Conservation (phyloP, 129 eudicot genomes). For the Glebionis coronaria region DNA sequence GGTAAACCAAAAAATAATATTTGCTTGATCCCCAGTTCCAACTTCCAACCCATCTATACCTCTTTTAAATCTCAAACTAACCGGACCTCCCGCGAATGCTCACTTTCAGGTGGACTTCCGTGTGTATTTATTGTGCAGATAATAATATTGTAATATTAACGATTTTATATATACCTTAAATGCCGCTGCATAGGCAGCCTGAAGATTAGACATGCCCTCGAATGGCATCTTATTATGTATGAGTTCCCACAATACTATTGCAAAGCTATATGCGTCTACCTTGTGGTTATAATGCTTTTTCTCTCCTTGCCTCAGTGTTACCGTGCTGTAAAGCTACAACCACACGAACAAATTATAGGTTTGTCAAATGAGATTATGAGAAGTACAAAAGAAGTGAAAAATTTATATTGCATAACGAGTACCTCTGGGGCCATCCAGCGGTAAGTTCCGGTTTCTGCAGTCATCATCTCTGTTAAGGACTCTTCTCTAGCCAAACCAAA, state of each 20-base stretch:
- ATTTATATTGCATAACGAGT: not conserved
- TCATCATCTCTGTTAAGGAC: constrained; percentile 86
- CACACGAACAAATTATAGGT: not conserved
- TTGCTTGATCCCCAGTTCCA: not conserved
- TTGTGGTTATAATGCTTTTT: constrained; percentile 84
- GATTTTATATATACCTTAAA: constrained; percentile 55
- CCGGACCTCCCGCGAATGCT: too few relatives aligned
- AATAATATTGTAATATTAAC: too few relatives aligned
- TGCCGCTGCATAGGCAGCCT: constrained; percentile 91
- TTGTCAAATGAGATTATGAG: not conserved
- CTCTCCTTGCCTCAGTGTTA: constrained; percentile 80
- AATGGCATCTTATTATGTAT: constrained; percentile 77
- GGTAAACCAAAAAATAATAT: too few relatives aligned
- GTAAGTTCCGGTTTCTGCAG: constrained; percentile 84
- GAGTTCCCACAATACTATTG: constrained; percentile 89
- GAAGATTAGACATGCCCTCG: constrained; percentile 69
- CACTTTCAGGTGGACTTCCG: too few relatives aligned
- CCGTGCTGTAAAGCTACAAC: constrained; percentile 81
- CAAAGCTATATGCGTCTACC: constrained; percentile 88
- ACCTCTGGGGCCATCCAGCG: constrained; percentile 98
- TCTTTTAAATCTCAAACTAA: not conserved
- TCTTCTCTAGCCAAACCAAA: constrained; percentile 92
- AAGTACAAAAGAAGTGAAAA: not conserved
- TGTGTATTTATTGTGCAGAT: too few relatives aligned
- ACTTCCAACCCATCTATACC: not conserved